Evolutionary conservation across 1,139 yeast genomes (phyloP).

Genomic region (Geotrichum macrosporum): DNA sequence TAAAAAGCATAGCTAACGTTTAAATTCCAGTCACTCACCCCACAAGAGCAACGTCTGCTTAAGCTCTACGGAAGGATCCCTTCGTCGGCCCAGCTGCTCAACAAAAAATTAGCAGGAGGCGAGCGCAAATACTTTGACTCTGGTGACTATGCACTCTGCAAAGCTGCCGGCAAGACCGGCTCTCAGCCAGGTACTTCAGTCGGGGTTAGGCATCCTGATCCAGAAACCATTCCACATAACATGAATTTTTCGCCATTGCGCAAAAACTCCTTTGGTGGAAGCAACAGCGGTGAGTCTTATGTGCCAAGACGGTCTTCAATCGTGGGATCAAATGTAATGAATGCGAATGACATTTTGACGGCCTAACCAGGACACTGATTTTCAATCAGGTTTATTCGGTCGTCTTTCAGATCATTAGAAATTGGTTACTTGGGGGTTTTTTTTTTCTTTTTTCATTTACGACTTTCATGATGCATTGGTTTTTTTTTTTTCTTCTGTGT

Average conservation of each 20-base stretch:
- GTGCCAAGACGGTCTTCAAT: slow-evolving; percentile 8
- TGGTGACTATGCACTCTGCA: slow-evolving; percentile 94
- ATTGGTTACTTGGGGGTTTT: too few species aligned
- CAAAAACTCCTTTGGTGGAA: slow-evolving; percentile 1
- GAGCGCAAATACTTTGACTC: slow-evolving; percentile 95
- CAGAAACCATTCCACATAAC: slow-evolving; percentile 18
- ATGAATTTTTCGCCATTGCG: background rate
- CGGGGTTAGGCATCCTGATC: slow-evolving; percentile 17
- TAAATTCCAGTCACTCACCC: too few species aligned
- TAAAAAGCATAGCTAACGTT: too few species aligned
- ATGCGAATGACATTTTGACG: background rate
- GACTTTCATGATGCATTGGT: too few species aligned
- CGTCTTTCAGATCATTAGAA: too few species aligned
- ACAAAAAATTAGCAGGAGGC: slow-evolving; percentile 49
- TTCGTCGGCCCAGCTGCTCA: slow-evolving; percentile 72
- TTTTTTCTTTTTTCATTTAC: too few species aligned
- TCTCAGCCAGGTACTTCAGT: background rate
- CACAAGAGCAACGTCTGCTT: slow-evolving; percentile 48
- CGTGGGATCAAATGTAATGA: background rate
- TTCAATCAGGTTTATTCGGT: too few species aligned
- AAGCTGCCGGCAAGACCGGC: slow-evolving; percentile 42
- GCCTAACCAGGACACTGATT: background rate
- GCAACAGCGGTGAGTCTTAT: too few species aligned
- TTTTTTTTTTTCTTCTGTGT: too few species aligned
- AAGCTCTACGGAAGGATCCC: slow-evolving; percentile 88